Conservation (phyloP, 2,329 filamentous ascomycete species). For the Fusarium buxicola region DNA sequence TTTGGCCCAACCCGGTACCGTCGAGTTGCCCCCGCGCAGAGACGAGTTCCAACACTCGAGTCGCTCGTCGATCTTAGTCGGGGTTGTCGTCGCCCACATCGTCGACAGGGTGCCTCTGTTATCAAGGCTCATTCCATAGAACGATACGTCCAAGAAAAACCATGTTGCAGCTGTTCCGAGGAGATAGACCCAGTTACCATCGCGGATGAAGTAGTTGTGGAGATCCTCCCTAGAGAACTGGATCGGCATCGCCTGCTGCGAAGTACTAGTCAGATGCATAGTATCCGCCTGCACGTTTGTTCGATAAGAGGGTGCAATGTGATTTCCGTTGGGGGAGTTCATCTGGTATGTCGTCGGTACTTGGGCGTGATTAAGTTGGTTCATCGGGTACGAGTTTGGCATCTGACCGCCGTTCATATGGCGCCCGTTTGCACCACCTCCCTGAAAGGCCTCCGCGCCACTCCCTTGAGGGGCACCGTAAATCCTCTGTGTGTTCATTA, state of each 20-base stretch:
- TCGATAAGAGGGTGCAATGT: conserved; percentile 36
- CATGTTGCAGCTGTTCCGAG: conserved; percentile 60
- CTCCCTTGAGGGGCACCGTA: conserved; percentile 58
- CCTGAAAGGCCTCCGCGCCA: conserved; percentile 34
- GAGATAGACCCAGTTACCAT: conserved; percentile 52
- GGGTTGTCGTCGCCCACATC: conserved; percentile 53
- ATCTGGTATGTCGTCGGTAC: conserved; percentile 42
- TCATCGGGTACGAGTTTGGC: conserved; percentile 36
- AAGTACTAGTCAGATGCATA: conserved; percentile 47
- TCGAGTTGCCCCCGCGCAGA: conserved; percentile 56
- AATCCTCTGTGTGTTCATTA: conserved; percentile 69
- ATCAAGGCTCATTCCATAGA: conserved; percentile 65
- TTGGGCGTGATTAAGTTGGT: conserved; percentile 32
- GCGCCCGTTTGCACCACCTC: conserved; percentile 14
- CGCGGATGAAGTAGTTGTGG: conserved; percentile 62
- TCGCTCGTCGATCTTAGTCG: conserved; percentile 50
- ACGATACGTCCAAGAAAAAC: conserved; percentile 66
- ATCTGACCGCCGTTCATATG: conserved; percentile 30
- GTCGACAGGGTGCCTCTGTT: conserved; percentile 53
- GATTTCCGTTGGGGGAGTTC: conserved; percentile 31
- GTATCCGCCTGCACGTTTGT: conserved; percentile 31
- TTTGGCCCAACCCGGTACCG: conserved; percentile 55
- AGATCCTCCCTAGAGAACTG: conserved; percentile 63
- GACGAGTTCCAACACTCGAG: conserved; percentile 62
- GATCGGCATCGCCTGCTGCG: conserved; percentile 54